These are phyloP conservation scores for Kondoa malvinella DNA, from an alignment of 768 basidiomycete species.

Conservation along the genomic window DNA sequence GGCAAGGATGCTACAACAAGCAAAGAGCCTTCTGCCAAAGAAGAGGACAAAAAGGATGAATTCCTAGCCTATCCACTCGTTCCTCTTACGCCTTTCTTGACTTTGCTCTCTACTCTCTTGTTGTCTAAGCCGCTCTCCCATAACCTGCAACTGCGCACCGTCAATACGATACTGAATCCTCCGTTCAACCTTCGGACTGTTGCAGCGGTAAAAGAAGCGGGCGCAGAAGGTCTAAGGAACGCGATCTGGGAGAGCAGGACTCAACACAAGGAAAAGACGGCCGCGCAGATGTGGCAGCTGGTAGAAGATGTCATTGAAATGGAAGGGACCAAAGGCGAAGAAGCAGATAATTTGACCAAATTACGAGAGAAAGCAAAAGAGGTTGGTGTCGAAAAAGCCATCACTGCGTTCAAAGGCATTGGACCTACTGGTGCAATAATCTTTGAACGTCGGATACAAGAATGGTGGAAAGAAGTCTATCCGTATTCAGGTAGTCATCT, in stretches of 20 bases:
- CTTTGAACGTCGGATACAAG: not conserved
- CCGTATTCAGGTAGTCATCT: too few species aligned
- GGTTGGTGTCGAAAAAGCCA: not conserved
- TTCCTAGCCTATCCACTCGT: not conserved
- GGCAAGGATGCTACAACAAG: not conserved
- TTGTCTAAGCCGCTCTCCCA: not conserved
- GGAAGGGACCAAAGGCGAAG: not conserved
- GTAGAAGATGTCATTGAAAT: not conserved
- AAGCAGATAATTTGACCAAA: not conserved
- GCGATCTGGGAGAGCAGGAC: not conserved
- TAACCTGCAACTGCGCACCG: not conserved
- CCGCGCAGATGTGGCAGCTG: not conserved
- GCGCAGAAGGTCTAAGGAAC: not conserved
- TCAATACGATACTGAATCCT: not conserved
- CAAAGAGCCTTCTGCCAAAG: not conserved
- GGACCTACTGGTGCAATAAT: not conserved
- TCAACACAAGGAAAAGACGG: not conserved
- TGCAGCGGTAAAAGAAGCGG: not conserved
- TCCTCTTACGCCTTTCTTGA: not conserved
- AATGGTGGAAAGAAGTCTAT: not conserved
- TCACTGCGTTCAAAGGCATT: not conserved
- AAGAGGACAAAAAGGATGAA: not conserved
- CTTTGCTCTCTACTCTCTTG: not conserved
- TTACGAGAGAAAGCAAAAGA: not conserved
- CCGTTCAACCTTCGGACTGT: not conserved